These are phyloP conservation scores for Fusarium luffae DNA, from an alignment of 2,329 filamentous ascomycete species.

Conservation along the genomic window DNA sequence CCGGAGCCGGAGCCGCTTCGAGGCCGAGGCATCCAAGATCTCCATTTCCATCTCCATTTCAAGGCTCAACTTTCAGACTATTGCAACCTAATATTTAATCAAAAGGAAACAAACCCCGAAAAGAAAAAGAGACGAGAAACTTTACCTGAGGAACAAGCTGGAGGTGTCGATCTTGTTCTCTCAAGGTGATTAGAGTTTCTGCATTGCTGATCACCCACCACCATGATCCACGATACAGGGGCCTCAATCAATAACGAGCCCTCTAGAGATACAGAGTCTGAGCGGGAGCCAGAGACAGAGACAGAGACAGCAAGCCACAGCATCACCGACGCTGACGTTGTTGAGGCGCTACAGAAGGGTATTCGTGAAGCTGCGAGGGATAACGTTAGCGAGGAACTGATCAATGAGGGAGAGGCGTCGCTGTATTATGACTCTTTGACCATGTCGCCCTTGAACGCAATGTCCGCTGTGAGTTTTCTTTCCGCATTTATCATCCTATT, in stretches of 20 bases:
- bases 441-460: slow-evolving; percentile 67
- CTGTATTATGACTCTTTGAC: slow-evolving; percentile 68
- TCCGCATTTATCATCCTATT: not conserved
- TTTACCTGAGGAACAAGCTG: slow-evolving; percentile 15
- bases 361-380: slow-evolving; percentile 37
- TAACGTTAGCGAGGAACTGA: slow-evolving; percentile 25
- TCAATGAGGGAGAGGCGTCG: slow-evolving; percentile 54
- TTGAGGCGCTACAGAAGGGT: slow-evolving; percentile 41
- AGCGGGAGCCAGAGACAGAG: not conserved
- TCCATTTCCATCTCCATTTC: slow-evolving; percentile 1
- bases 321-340: slow-evolving; percentile 45
- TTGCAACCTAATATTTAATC: not conserved
- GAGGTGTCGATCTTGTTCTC: slow-evolving; percentile 13
- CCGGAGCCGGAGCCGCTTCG: slow-evolving; percentile 36
- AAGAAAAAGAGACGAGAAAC: not conserved
- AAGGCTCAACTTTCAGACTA: slow-evolving; percentile 5
- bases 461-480: slow-evolving; percentile 62
- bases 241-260: slow-evolving; percentile 22
- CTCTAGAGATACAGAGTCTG: slow-evolving; percentile 9
- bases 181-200: slow-evolving; percentile 19
- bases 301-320: slow-evolving; percentile 19
- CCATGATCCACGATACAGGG: slow-evolving; percentile 34
- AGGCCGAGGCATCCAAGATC: slow-evolving; percentile 23
- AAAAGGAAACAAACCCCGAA: not conserved
- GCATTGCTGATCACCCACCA: slow-evolving; percentile 24